Base-by-base conservation (phyloP, 2,329 filamentous ascomycete genomes). In the Periglandula ipomoeae region DNA sequence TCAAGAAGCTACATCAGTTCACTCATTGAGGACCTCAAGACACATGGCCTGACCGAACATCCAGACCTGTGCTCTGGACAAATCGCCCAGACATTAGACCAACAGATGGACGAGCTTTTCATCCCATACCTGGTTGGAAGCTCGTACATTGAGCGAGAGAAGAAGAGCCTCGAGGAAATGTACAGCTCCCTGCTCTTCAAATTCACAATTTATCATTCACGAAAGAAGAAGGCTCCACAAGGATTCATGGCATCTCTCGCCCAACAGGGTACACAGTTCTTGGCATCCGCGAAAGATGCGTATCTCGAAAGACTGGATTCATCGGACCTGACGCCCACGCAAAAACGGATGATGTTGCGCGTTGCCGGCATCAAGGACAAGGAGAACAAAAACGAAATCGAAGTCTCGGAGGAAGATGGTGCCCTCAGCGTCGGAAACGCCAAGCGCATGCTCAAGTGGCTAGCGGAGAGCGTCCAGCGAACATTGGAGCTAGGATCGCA, bases 391-490 rank as follows among this genome's bases (percentile, higher is more conserved):
- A 85, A 86, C 56, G 90, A 95, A 46, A 89, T 95, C 50, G 90
- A 95, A 62, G 86, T 97, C 27, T 84, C 85, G 0, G 93, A 97
- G 51, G 83, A 91, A 61, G 91, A 98, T 60, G 93, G 93, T 30
- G 75, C 82, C 49, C 72, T 97, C 23, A 91, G 84, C 56, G 74
- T 94, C 4, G 74, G 81, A n/a, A 89, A 87, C 63, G 88, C 90
- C n/a, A 97, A 97, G 69, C 81, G 93, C 50, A 98, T 98, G 90
- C 78, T 98, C 52, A 94, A 88, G 63, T 98, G 93, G 93, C 73
- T 98, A 37, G 93, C 93, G 2, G 93, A 98, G 71, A 89, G 88
- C 53, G 91, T 98, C 22, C 87, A 93, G 35, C 78, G 93, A 54
- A 89, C 89, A 0, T 75, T 98, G 9, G 93, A 98, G 65, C 75